phyloP scores from a whole-genome alignment of 306 rosid genomes.

The Rosa rugosa region DNA sequence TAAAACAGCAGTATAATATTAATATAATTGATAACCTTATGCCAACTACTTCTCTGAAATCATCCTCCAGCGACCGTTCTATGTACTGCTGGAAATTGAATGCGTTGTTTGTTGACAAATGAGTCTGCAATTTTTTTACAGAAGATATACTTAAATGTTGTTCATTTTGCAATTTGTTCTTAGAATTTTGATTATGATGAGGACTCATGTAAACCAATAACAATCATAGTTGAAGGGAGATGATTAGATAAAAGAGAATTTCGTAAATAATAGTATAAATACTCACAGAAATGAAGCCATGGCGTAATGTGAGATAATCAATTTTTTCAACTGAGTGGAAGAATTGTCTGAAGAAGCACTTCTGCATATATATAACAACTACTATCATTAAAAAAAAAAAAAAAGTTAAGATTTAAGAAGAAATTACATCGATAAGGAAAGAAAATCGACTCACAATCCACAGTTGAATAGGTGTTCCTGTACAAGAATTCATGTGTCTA shows the following conservation, averaged over 20 bases:
- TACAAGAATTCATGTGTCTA: conserved; percentile 42
- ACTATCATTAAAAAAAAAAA: background rate
- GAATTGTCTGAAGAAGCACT: conserved; percentile 64
- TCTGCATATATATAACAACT: conserved; percentile 24
- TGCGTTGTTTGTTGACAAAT: conserved; percentile 33
- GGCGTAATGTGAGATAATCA: conserved; percentile 61
- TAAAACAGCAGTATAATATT: background rate
- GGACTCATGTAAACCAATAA: background rate
- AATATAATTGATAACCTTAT: conserved; percentile 33
- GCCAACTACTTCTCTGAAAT: conserved; percentile 56
- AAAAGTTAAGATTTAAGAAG: background rate
- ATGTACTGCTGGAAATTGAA: conserved; percentile 56
- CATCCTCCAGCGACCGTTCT: conserved; percentile 53
- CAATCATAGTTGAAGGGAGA: background rate
- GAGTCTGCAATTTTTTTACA: conserved; percentile 39
- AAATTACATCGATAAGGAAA: background rate
- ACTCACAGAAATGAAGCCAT: conserved; percentile 56
- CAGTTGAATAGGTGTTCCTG: conserved; percentile 34
- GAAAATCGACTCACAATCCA: conserved; percentile 48
- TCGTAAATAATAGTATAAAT: background rate
- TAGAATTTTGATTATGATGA: background rate
- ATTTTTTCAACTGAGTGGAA: conserved; percentile 57
- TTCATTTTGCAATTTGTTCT: background rate
- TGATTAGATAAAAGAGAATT: background rate
- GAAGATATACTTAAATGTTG: background rate